Conservation (phyloP, 495 filamentous ascomycete species). For the Amniculicola lignicola region DNA sequence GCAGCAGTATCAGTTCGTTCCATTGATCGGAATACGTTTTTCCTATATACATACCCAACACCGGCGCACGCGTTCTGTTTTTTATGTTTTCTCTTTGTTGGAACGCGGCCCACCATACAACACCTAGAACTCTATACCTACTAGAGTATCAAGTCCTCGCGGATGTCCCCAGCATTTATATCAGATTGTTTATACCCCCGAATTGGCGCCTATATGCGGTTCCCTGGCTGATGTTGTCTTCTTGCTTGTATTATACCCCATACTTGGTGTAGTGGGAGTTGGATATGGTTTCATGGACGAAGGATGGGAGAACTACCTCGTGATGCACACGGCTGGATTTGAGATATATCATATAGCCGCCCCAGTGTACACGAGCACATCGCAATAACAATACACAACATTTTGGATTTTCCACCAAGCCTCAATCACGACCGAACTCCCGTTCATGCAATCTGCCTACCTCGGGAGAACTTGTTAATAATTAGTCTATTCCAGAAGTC, state of each 20-base stretch:
- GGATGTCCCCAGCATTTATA: not conserved
- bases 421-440: not conserved
- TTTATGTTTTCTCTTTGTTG: not conserved
- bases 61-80: not conserved
- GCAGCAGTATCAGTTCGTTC: not conserved
- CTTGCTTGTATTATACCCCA: not conserved
- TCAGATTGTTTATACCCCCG: conserved; percentile 2
- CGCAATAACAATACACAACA: not conserved
- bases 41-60: not conserved
- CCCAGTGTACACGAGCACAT: not conserved
- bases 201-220: not conserved
- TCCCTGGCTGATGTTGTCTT: not conserved
- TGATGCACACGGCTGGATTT: too few species aligned
- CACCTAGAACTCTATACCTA: not conserved
- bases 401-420: too few species aligned
- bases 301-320: too few species aligned
- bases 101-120: not conserved
- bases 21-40: not conserved
- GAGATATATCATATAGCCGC: not conserved
- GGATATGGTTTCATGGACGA: too few species aligned
- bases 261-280: too few species aligned
- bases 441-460: too few species aligned
- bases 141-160: conserved; percentile 13
- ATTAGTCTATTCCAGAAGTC: too few species aligned
- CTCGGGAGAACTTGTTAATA: too few species aligned